A percentile compares a stretch with the other conserved stretches of the same genome.
Conservation (phyloP, 2,329 filamentous ascomycete genomes). For the Alternaria brassicicola region DNA sequence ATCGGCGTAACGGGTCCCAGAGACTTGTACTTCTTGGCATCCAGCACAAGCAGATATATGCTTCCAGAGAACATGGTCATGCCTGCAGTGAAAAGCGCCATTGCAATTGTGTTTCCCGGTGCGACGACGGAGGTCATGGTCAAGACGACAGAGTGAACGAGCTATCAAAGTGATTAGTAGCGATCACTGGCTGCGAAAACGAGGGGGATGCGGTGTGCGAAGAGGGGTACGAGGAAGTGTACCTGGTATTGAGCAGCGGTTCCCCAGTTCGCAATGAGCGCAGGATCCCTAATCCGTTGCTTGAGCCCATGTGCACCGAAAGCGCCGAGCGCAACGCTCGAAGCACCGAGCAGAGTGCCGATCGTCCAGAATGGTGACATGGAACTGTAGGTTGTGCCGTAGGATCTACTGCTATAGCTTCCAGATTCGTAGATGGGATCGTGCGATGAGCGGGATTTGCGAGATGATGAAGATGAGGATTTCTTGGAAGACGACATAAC, state of each 20-base stretch:
- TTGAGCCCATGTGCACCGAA: constrained; percentile 73
- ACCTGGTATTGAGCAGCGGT: constrained; percentile 74
- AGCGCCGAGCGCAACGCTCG: constrained; percentile 66
- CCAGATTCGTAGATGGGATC: neutral
- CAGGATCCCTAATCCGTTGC: constrained; percentile 64
- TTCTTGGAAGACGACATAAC: constrained; percentile 19
- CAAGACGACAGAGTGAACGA: constrained; percentile 66
- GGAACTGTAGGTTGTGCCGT: constrained; percentile 11
- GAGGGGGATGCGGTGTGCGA: neutral
- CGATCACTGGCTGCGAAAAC: neutral
- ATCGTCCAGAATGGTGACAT: constrained; percentile 63
- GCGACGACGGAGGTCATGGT: constrained; percentile 61
- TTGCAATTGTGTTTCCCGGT: constrained; percentile 63
- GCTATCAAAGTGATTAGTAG: constrained; percentile 56
- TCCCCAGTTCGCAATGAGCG: constrained; percentile 64
- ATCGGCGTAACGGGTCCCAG: constrained; percentile 70
- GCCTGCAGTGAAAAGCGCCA: constrained; percentile 65
- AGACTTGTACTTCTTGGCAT: constrained; percentile 64
- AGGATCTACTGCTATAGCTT: neutral
- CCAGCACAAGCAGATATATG: constrained; percentile 68
- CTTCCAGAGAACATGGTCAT: constrained; percentile 72
- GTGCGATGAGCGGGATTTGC: constrained; percentile 8
- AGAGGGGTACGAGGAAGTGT: neutral
- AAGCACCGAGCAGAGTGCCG: constrained; percentile 67
- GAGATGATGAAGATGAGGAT: constrained; percentile 13